A percentile compares a stretch with the other conserved stretches of the same genome.
Conservation (phyloP, 345 rosid genomes). For the Eucalyptus viminalis region DNA sequence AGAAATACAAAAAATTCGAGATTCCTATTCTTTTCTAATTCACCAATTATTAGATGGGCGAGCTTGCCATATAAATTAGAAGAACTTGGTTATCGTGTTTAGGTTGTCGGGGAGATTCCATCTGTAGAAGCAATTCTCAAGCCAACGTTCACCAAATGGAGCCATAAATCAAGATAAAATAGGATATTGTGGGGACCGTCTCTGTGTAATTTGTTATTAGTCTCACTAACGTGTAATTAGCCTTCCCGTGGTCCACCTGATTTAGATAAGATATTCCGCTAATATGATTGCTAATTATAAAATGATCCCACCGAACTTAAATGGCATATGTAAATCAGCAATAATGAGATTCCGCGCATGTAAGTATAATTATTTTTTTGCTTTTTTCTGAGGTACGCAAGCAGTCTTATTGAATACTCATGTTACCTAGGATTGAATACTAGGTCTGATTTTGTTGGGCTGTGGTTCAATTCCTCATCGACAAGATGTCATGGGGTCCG, state of each 20-base stretch:
- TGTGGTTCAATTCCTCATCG: no score
- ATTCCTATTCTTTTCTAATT: neutral
- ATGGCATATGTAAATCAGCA: neutral
- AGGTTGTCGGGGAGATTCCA: neutral
- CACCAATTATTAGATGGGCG: neutral
- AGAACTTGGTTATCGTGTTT: neutral
- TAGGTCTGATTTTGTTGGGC: neutral
- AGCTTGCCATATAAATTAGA: neutral
- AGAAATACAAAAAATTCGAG: neutral
- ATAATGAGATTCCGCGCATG: neutral
- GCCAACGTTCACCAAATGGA: neutral
- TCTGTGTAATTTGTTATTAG: neutral
- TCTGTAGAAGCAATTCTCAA: neutral
- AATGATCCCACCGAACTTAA: neutral
- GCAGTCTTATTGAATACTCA: neutral
- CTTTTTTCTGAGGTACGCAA: neutral
- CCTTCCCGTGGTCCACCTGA: neutral
- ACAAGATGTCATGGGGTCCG: no score
- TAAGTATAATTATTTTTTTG: neutral
- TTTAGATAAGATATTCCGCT: neutral
- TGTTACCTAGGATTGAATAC: neutral
- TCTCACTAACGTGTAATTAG: neutral
- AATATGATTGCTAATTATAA: neutral
- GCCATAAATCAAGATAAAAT: neutral
- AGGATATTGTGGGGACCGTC: neutral